A percentile compares a stretch with the other conserved stretches of the same genome.
These are phyloP conservation scores for Penicillium frequentans DNA, from an alignment of 2,329 filamentous ascomycete genomes.

Conservation along the genomic window DNA sequence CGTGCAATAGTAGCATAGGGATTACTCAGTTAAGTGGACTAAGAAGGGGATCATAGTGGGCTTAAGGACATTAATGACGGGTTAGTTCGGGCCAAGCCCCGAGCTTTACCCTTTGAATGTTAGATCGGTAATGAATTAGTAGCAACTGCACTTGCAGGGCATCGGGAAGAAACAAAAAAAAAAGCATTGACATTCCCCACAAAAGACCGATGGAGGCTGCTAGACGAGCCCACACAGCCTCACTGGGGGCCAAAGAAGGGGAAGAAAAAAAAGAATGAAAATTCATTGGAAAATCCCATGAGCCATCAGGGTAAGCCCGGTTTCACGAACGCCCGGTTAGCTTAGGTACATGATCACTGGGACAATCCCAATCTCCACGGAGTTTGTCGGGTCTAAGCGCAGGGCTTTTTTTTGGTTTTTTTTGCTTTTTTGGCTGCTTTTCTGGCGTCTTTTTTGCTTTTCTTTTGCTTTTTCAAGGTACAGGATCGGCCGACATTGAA, in stretches of 20 bases:
- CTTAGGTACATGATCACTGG: background rate
- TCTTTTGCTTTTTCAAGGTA: conserved; percentile 1
- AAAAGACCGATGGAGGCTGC: background rate
- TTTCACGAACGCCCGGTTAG: background rate
- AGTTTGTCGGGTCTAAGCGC: background rate
- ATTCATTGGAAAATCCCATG: background rate
- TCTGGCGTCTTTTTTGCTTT: background rate
- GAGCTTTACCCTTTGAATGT: background rate
- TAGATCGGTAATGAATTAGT: background rate
- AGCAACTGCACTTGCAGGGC: conserved; percentile 3
- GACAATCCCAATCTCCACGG: conserved; percentile 2
- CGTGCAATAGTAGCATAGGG: background rate
- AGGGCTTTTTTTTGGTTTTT: background rate
- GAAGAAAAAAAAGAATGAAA: background rate
- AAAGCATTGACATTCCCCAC: conserved; percentile 1
- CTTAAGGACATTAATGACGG: background rate
- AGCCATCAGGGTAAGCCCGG: background rate
- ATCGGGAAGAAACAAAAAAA: background rate
- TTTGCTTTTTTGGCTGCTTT: background rate
- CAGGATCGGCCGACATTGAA: conserved; percentile 9
- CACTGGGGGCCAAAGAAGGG: background rate
- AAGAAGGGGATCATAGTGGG: background rate
- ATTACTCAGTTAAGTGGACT: background rate
- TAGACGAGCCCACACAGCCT: background rate
- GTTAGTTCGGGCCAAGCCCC: background rate